phyloP scores from a whole-genome alignment of 345 rosid genomes.

The Citrus mangshanensis region DNA sequence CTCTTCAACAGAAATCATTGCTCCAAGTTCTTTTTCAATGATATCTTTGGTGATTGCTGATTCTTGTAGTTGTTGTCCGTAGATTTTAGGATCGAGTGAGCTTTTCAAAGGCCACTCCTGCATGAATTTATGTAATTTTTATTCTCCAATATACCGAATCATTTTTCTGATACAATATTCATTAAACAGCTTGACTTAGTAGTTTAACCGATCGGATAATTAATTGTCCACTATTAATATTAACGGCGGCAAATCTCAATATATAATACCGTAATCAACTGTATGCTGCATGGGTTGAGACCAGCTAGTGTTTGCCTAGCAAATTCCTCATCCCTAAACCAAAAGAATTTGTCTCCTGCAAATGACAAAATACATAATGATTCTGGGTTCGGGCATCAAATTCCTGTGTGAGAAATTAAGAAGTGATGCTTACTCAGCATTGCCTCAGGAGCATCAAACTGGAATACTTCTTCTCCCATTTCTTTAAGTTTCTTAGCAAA shows the following conservation, averaged over 20 bases:
- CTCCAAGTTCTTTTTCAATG: slow-evolving; percentile 49
- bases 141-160: too few species aligned
- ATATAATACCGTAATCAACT: slow-evolving; percentile 48
- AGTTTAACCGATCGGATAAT: too few species aligned
- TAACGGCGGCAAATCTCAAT: too few species aligned
- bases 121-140: not conserved
- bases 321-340: slow-evolving; percentile 83
- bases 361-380: not conserved
- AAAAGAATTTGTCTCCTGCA: slow-evolving; percentile 68
- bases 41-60: slow-evolving; percentile 69
- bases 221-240: too few species aligned
- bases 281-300: slow-evolving; percentile 59
- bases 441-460: too few species aligned
- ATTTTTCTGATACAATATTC: too few species aligned
- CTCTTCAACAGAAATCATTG: slow-evolving; percentile 48
- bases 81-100: too few species aligned
- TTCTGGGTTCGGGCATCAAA: not conserved
- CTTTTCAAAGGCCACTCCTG: slow-evolving; percentile 62
- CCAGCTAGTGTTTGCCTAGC: slow-evolving; percentile 79
- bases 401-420: not conserved
- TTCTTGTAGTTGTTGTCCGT: slow-evolving; percentile 23
- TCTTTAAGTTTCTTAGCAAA: too few species aligned
- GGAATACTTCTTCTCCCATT: too few species aligned
- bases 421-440: too few species aligned
- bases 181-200: too few species aligned